Evolutionary conservation across 2,329 filamentous ascomycete species (phyloP).

Genomic region (Fusarium algeriense): DNA sequence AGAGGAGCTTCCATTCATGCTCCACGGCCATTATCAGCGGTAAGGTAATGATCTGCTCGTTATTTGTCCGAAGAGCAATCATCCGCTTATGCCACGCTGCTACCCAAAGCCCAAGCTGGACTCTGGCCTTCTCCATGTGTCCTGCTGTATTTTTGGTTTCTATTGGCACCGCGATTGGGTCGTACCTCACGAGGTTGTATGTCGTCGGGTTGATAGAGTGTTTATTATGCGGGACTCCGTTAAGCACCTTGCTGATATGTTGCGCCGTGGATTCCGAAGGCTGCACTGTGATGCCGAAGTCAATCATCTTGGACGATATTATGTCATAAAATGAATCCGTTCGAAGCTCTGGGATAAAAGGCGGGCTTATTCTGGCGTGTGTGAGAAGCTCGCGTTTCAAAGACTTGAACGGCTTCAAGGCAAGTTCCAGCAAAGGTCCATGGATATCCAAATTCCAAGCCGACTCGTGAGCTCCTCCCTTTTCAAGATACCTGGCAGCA

Average conservation of each 20-base stretch:
- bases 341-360: background rate
- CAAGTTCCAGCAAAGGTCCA: background rate
- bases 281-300: background rate
- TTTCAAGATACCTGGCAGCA: background rate
- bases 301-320: background rate
- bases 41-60: background rate
- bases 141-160: background rate
- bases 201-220: background rate
- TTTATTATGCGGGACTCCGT: background rate
- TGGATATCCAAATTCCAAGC: background rate
- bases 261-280: background rate
- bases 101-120: constrained; percentile 1
- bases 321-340: background rate
- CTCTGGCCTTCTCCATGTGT: background rate
- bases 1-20: background rate
- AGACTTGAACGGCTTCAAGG: background rate
- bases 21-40: constrained; percentile 2
- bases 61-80: background rate
- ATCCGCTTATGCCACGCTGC: constrained; percentile 6
- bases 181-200: background rate
- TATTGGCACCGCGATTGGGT: background rate
- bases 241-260: background rate
- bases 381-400: background rate
- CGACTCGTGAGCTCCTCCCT: background rate
- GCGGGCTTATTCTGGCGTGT: background rate